phyloP scores from a whole-genome alignment of 768 basidiomycete genomes.

The Goffeauzyma gilvescens region DNA sequence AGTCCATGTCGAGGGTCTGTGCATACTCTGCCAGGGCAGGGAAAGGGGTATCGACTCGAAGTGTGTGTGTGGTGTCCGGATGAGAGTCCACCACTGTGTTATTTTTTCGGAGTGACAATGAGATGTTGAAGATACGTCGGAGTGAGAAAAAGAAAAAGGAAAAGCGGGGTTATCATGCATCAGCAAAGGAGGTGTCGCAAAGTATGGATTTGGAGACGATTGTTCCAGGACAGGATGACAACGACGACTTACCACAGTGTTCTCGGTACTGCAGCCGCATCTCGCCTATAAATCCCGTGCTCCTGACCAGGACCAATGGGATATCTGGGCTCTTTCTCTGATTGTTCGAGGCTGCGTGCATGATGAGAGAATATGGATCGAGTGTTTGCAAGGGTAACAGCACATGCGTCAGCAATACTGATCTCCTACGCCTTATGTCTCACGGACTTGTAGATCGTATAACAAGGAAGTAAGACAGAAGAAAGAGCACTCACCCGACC shows the following conservation, averaged over 20 bases:
- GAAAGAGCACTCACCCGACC: slow-evolving; percentile 34
- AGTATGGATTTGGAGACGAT: background rate
- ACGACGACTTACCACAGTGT: slow-evolving; percentile 47
- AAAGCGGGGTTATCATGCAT: background rate
- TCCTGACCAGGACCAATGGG: slow-evolving; percentile 58
- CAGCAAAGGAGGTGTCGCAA: background rate
- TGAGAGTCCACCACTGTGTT: slow-evolving; percentile 67
- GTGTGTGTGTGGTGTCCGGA: slow-evolving; percentile 43
- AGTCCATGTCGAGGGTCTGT: slow-evolving; percentile 47
- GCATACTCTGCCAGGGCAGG: slow-evolving; percentile 59
- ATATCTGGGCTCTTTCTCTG: slow-evolving; percentile 28
- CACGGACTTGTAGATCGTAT: too few species aligned
- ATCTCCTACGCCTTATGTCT: too few species aligned
- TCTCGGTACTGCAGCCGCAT: slow-evolving; percentile 78
- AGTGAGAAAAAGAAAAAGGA: background rate
- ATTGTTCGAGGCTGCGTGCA: slow-evolving; percentile 35
- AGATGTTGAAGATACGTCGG: background rate
- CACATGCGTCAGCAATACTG: too few species aligned
- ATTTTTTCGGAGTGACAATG: too few species aligned
- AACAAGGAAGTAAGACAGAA: too few species aligned
- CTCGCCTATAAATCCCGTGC: slow-evolving; percentile 75
- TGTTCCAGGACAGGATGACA: background rate
- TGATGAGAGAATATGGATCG: background rate
- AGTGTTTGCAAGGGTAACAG: too few species aligned
- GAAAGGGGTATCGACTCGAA: slow-evolving; percentile 80